These are phyloP conservation scores for Ceratocystis colombiana DNA, from an alignment of 2,329 filamentous ascomycete species.

Conservation along the genomic window DNA sequence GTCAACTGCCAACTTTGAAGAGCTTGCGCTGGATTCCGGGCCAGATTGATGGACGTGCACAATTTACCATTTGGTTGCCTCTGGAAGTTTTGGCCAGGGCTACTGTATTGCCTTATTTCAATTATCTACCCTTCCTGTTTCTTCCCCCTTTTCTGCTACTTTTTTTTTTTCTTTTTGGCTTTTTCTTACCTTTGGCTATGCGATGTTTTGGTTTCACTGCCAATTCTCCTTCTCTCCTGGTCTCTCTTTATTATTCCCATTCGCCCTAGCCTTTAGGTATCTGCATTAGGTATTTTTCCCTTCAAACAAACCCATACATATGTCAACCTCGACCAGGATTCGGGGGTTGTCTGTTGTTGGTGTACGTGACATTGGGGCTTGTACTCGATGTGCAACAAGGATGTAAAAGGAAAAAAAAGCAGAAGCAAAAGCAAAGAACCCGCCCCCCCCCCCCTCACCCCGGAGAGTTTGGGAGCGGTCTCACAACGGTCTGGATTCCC, in stretches of 20 bases:
- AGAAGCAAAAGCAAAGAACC: neutral
- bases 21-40: neutral
- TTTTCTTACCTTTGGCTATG: neutral
- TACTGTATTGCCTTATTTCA: too few species aligned
- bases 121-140: conserved; percentile 26
- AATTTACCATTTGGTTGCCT: neutral
- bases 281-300: too few species aligned
- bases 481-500: conserved; percentile 6
- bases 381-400: conserved; percentile 2
- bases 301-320: neutral
- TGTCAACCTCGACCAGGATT: conserved; percentile 2
- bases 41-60: neutral
- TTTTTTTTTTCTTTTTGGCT: conserved; percentile 22
- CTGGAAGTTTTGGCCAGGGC: conserved; percentile 3
- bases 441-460: too few species aligned
- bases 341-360: too few species aligned
- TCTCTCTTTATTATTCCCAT: too few species aligned
- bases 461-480: neutral
- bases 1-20: neutral
- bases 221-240: too few species aligned
- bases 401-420: neutral
- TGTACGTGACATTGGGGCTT: neutral
- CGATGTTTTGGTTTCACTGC: neutral
- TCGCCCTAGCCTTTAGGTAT: too few species aligned
- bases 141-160: conserved; percentile 28